Conservation (phyloP, 179 eudicot species). For the Beta macrorhiza region DNA sequence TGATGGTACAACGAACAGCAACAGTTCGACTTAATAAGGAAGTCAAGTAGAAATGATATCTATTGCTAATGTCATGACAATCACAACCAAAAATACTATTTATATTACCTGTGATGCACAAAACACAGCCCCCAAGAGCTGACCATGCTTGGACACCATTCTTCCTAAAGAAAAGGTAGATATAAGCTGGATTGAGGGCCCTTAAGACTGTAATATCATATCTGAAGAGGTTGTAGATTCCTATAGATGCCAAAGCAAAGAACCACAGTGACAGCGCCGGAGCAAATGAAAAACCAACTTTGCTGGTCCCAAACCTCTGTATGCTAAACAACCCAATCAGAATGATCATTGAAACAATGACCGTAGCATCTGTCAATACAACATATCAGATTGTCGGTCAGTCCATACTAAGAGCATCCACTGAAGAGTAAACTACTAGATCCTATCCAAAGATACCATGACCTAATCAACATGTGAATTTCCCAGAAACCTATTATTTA, state of each 20-base stretch:
- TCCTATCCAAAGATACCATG: not conserved
- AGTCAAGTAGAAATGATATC: too few relatives aligned
- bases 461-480: not conserved
- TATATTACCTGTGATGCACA: slow-evolving; percentile 87
- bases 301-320: slow-evolving; percentile 89
- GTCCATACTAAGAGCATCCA: not conserved
- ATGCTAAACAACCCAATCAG: slow-evolving; percentile 84
- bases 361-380: slow-evolving; percentile 63
- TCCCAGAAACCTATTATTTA: not conserved
- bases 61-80: too few relatives aligned
- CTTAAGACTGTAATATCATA: slow-evolving; percentile 57
- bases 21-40: too few relatives aligned
- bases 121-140: slow-evolving; percentile 92
- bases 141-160: slow-evolving; percentile 72
- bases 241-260: slow-evolving; percentile 70
- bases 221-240: slow-evolving; percentile 67
- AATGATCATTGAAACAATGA: slow-evolving; percentile 68
- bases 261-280: slow-evolving; percentile 98
- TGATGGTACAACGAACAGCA: not conserved
- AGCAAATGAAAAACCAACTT: slow-evolving; percentile 89
- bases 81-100: not conserved
- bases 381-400: slow-evolving; percentile 3
- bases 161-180: slow-evolving; percentile 73
- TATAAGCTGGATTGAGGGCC: slow-evolving; percentile 81
- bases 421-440: not conserved